Evolutionary conservation across 2,329 filamentous ascomycete species (phyloP).

Genomic region (Knoxdaviesia capensis): DNA sequence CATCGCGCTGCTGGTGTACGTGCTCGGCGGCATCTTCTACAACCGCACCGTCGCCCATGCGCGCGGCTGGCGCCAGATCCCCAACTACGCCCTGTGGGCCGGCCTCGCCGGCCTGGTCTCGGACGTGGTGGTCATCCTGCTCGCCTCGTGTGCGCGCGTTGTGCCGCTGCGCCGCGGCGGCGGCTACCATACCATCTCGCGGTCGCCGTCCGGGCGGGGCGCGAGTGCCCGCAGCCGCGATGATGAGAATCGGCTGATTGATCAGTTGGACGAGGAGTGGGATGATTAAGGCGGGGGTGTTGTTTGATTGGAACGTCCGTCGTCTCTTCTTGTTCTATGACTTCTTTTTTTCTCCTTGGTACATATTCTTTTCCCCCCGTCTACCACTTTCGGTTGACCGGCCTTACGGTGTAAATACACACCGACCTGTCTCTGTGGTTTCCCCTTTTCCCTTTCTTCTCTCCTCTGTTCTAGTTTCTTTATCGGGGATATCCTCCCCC

Average conservation of each 20-base stretch:
- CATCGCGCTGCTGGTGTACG: constrained; percentile 65
- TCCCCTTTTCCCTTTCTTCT: background rate
- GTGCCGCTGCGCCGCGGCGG: constrained; percentile 3
- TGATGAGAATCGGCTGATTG: constrained; percentile 84
- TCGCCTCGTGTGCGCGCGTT: constrained; percentile 4
- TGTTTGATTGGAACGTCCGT: background rate
- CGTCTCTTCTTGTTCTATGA: background rate
- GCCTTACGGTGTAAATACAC: background rate
- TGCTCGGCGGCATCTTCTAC: constrained; percentile 86
- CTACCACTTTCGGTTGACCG: background rate
- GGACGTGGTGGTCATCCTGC: constrained; percentile 14
- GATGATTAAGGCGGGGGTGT: constrained; percentile 37
- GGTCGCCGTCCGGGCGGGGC: no score
- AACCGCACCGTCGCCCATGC: constrained; percentile 89
- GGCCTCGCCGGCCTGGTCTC: constrained; percentile 68
- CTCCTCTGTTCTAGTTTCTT: background rate
- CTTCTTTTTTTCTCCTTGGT: background rate
- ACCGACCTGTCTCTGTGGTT: background rate
- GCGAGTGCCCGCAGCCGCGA: constrained; percentile 30
- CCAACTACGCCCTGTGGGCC: constrained; percentile 86
- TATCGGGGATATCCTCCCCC: background rate
- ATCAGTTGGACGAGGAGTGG: constrained; percentile 94
- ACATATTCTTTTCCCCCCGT: background rate
- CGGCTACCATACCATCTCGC: background rate
- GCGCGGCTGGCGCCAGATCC: constrained; percentile 83